Conservation (phyloP, 1,284 basidiomycete species). For the Heterobasidion irregulare region DNA sequence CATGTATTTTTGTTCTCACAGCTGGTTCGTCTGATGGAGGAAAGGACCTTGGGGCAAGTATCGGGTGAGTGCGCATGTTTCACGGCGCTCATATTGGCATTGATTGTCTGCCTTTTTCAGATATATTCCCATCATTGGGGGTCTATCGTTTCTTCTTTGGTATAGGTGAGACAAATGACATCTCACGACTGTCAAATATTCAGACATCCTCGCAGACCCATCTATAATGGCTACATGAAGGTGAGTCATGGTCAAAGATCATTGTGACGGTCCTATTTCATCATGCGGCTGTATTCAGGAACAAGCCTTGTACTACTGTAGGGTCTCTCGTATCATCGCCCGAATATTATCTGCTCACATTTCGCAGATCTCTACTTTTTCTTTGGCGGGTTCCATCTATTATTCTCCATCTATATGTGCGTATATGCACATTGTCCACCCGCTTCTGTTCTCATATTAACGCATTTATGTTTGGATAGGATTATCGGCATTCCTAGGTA, state of each 20-base stretch:
- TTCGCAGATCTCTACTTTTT: slow-evolving; percentile 85
- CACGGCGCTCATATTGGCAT: background rate
- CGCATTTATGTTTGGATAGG: slow-evolving; percentile 34
- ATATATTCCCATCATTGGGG: slow-evolving; percentile 77
- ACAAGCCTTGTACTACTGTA: slow-evolving; percentile 81
- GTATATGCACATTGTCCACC: slow-evolving; percentile 14
- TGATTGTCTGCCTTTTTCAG: slow-evolving; percentile 28
- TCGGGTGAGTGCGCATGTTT: slow-evolving; percentile 46
- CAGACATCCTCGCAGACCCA: slow-evolving; percentile 48
- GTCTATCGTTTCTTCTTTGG: slow-evolving; percentile 86
- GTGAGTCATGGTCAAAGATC: slow-evolving; percentile 30
- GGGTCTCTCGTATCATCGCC: slow-evolving; percentile 16
- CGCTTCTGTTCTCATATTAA: too few relatives aligned
- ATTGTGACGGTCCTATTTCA: background rate
- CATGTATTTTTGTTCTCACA: slow-evolving; percentile 81
- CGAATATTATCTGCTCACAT: slow-evolving; percentile 22
- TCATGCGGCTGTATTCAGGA: slow-evolving; percentile 38
- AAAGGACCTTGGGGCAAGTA: slow-evolving; percentile 72
- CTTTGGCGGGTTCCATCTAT: slow-evolving; percentile 89
- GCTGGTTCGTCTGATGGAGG: slow-evolving; percentile 73
- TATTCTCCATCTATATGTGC: slow-evolving; percentile 85
- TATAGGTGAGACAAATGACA: slow-evolving; percentile 52
- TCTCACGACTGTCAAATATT: slow-evolving; percentile 4
- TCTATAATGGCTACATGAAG: slow-evolving; percentile 97
- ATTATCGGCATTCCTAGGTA: slow-evolving; percentile 80